Evolutionary conservation across 108 stramenopile species (phyloP).

Genomic region (Cyclotella sp.): DNA sequence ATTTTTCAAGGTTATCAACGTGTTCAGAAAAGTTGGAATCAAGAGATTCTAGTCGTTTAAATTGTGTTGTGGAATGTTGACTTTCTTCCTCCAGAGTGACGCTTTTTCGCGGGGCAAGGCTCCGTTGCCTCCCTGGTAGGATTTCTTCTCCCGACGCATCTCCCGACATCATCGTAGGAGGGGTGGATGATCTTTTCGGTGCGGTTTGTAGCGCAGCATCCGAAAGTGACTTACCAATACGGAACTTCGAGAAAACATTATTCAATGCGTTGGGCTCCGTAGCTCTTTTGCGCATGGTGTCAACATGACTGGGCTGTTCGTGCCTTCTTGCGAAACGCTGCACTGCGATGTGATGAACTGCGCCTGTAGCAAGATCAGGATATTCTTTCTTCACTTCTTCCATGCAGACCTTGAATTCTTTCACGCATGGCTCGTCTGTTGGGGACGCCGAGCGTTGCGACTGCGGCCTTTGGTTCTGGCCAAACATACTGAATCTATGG

Average conservation of each 20-base stretch:
- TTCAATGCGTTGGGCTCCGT: neutral
- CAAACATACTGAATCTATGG: neutral
- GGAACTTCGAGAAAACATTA: slow-evolving; percentile 11
- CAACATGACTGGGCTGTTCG: neutral
- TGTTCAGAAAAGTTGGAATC: neutral
- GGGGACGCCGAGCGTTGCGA: neutral
- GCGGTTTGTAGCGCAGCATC: neutral
- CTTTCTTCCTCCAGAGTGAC: neutral
- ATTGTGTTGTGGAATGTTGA: neutral
- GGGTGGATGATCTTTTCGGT: neutral
- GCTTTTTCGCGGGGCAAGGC: slow-evolving; percentile 7
- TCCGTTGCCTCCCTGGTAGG: neutral
- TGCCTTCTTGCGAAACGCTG: slow-evolving; percentile 20
- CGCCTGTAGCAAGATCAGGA: slow-evolving; percentile 23
- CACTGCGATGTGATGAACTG: slow-evolving; percentile 23
- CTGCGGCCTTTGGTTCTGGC: neutral
- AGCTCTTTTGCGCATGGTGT: neutral
- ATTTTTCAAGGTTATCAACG: neutral
- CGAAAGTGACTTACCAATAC: neutral
- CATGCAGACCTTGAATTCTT: slow-evolving; percentile 20
- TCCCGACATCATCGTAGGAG: neutral
- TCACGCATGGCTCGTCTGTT: slow-evolving; percentile 6
- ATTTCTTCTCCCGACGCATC: neutral
- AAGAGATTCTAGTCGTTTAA: neutral
- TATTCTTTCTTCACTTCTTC: slow-evolving; percentile 24